phyloP scores from a whole-genome alignment of 768 basidiomycete species.

The Phaeotremella fagi region DNA sequence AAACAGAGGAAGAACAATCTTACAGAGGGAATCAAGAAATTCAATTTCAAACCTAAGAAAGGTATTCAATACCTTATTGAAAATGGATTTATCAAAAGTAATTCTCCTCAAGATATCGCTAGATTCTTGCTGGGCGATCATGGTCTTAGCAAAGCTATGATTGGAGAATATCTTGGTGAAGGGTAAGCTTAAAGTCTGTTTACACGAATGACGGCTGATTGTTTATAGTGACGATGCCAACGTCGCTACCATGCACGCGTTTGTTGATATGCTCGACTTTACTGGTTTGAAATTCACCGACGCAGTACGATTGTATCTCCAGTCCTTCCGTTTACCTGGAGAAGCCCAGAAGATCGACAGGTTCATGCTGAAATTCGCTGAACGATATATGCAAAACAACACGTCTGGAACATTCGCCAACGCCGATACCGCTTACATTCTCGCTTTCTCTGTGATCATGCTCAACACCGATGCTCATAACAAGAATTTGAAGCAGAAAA shows the following conservation, averaged over 20 bases:
- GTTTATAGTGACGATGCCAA: conserved; percentile 74
- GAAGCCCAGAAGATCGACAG: conserved; percentile 98
- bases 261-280: conserved; percentile 89
- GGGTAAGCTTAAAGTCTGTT: conserved; percentile 60
- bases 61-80: conserved; percentile 85
- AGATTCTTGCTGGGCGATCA: conserved; percentile 79
- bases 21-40: conserved; percentile 91
- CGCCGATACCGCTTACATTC: conserved; percentile 90
- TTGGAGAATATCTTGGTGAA: conserved; percentile 97
- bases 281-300: conserved; percentile 75
- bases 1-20: conserved; percentile 94
- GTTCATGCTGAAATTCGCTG: conserved; percentile 97
- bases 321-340: conserved; percentile 93
- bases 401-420: conserved; percentile 80
- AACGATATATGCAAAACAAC: conserved; percentile 89
- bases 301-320: conserved; percentile 81
- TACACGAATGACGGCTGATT: not conserved
- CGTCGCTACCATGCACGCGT: conserved; percentile 93
- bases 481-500: conserved; percentile 80
- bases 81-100: conserved; percentile 74
- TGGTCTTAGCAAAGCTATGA: conserved; percentile 89
- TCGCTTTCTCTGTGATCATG: conserved; percentile 91
- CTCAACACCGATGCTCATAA: conserved; percentile 97
- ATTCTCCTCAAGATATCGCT: conserved; percentile 71
- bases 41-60: conserved; percentile 97